A percentile compares a stretch with the other conserved stretches of the same genome.
These are phyloP conservation scores for Rheum nobile DNA, from an alignment of 148 eudicot genomes.

Conservation along the genomic window DNA sequence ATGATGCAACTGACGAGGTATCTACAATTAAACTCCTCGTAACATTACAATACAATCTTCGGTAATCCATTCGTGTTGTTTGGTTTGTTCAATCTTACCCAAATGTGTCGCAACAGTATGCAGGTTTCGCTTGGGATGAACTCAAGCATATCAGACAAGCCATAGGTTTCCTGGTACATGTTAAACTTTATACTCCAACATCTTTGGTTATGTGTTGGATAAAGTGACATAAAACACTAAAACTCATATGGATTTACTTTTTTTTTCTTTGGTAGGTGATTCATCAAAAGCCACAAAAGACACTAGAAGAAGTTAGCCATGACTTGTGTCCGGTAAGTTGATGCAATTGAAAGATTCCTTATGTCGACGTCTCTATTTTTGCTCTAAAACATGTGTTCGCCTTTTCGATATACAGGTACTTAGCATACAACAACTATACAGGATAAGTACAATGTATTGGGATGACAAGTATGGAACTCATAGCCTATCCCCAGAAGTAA, in stretches of 20 bases:
- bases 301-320: slow-evolving; percentile 77
- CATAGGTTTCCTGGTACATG: slow-evolving; percentile 71
- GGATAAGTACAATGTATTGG: slow-evolving; percentile 31
- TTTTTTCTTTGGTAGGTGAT: slow-evolving; percentile 39
- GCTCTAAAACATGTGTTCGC: background rate
- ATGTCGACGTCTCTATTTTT: background rate
- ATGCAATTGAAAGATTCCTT: background rate
- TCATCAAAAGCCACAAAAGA: slow-evolving; percentile 83
- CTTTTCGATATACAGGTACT: slow-evolving; percentile 37
- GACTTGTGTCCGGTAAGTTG: slow-evolving; percentile 76
- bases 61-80: too few relatives aligned
- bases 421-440: slow-evolving; percentile 80
- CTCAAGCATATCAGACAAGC: slow-evolving; percentile 87
- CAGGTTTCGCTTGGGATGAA: slow-evolving; percentile 88
- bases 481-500: slow-evolving; percentile 77
- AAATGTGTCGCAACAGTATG: slow-evolving; percentile 37
- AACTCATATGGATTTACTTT: background rate
- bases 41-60: too few relatives aligned
- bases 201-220: background rate
- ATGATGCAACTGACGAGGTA: slow-evolving; percentile 21
- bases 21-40: background rate
- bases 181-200: background rate
- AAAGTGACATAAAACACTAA: background rate
- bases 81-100: slow-evolving; percentile 5
- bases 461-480: slow-evolving; percentile 93